phyloP scores from a whole-genome alignment of 106 monocot genomes.

The Apostasia shenzhenica region DNA sequence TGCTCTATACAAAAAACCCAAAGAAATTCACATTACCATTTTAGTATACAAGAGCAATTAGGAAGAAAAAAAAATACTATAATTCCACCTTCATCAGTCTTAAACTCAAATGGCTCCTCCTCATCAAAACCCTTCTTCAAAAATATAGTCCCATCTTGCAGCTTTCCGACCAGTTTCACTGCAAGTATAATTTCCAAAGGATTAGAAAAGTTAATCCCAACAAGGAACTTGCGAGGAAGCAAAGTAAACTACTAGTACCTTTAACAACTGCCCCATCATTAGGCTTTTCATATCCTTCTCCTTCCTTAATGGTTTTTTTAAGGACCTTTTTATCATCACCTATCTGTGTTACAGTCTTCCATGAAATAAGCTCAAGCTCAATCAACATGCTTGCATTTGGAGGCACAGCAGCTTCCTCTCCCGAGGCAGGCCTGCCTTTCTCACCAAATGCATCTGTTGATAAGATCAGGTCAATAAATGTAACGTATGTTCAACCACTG shows the following conservation, averaged over 20 bases:
- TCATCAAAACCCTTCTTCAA: conserved; percentile 53
- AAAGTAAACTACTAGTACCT: conserved; percentile 20
- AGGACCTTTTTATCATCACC: conserved; percentile 68
- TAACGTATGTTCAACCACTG: not conserved
- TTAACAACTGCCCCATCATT: conserved; percentile 75
- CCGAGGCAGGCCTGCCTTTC: conserved; percentile 46
- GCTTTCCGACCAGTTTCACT: conserved; percentile 61
- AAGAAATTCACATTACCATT: too few species aligned
- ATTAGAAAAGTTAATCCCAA: not conserved
- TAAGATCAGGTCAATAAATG: not conserved
- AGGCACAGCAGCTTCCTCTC: conserved; percentile 56
- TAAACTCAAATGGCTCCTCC: conserved; percentile 66
- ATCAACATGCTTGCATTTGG: conserved; percentile 51
- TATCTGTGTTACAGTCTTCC: conserved; percentile 72
- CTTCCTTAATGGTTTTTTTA: conserved; percentile 74
- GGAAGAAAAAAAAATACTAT: not conserved
- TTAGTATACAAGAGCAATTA: too few species aligned
- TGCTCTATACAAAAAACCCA: conserved; percentile 30
- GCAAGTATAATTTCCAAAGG: conserved; percentile 3
- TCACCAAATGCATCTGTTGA: conserved; percentile 65
- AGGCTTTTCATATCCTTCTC: conserved; percentile 60
- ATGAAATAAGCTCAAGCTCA: conserved; percentile 66
- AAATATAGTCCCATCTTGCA: conserved; percentile 57
- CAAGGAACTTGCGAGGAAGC: not conserved
- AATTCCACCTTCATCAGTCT: conserved; percentile 57